These are phyloP conservation scores for Tuctoria greenei DNA, from an alignment of 176 grass and related monocot genomes.

Conservation along the genomic window DNA sequence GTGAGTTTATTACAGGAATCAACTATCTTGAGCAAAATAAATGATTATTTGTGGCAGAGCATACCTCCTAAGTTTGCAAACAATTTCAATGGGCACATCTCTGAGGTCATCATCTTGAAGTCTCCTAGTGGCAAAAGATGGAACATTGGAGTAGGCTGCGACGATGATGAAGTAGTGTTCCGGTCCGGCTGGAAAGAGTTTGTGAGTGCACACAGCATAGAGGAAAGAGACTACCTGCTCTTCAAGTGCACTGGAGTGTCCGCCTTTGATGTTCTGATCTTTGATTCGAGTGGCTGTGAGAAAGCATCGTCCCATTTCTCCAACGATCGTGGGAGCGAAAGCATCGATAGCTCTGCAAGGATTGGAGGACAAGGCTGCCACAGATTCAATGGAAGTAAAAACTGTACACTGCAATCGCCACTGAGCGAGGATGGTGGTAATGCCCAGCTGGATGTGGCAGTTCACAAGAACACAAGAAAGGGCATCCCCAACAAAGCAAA, in stretches of 20 bases:
- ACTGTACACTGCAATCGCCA: background rate
- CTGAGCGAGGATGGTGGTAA: background rate
- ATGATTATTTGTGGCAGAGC: background rate
- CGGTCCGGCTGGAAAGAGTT: conserved; percentile 44
- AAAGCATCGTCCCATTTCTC: background rate
- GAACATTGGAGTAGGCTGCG: conserved; percentile 27
- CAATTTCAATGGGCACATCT: conserved; percentile 49
- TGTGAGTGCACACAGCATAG: background rate
- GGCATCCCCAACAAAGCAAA: background rate
- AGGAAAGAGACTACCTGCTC: conserved; percentile 36
- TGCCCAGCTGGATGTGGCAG: background rate
- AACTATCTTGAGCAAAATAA: background rate
- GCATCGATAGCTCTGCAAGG: background rate
- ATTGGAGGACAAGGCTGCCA: background rate
- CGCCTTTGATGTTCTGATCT: conserved; percentile 46
- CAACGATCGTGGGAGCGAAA: background rate
- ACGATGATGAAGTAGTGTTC: conserved; percentile 4
- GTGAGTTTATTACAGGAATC: background rate
- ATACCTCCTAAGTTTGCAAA: conserved; percentile 38
- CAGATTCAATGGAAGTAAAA: background rate
- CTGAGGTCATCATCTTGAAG: conserved; percentile 27
- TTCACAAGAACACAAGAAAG: conserved; percentile 7
- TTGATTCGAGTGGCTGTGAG: conserved; percentile 32
- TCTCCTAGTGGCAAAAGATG: conserved; percentile 20
- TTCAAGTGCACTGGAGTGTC: conserved; percentile 41